Base-by-base conservation (phyloP, 2,329 filamentous ascomycete species). In the Diaporthe sp. region DNA sequence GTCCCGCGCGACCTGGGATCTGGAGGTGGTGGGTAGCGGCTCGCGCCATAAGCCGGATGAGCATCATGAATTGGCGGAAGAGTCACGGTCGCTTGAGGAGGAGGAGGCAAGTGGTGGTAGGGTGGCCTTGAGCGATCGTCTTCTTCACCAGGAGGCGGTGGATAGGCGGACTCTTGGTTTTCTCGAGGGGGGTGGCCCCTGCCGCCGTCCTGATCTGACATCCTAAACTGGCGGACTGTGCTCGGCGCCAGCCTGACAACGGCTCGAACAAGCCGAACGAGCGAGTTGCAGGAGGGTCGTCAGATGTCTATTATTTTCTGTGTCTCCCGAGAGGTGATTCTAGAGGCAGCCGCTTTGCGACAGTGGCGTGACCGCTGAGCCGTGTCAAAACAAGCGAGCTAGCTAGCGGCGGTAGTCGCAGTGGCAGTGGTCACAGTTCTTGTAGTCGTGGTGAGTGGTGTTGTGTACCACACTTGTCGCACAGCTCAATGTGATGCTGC, bases 21-120 rank as follows among this genome's bases (percentile, higher is more conserved):
- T 84, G 55, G 86, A 85, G 70, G 74, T 31, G 58, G 87, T 86
- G 73, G 84, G 78, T 86, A 88, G 75, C 82, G 82, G 67, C 81
- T 72, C 81, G 78, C 59, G 81, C 77, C 74, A 74, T 81, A 81
- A 74, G 82, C 78, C 46, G 81, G 79, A 69, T 85, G 83, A 62
- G 85, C 81, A 79, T 89, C 88, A 72, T 89, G 85, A 72, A 90
- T 89, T 25, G 88, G 86, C 1, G 88, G 88, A 46, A 89, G 82
- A 76, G 85, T 88, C 75, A 88, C 85, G 74, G 84, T 81, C 71
- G 86, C 85, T 85, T 88, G 88, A 75, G 80, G 79, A 76, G 88
- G 88, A 75, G 80, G 79, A 76, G 79, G 72, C 73, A 78, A 81
- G 77, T 79, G 82, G 62, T 75, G 80, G 76, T 78, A 79, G 49